These are phyloP conservation scores for Termitomyces sp. DNA, from an alignment of 768 basidiomycete species.

Conservation along the genomic window DNA sequence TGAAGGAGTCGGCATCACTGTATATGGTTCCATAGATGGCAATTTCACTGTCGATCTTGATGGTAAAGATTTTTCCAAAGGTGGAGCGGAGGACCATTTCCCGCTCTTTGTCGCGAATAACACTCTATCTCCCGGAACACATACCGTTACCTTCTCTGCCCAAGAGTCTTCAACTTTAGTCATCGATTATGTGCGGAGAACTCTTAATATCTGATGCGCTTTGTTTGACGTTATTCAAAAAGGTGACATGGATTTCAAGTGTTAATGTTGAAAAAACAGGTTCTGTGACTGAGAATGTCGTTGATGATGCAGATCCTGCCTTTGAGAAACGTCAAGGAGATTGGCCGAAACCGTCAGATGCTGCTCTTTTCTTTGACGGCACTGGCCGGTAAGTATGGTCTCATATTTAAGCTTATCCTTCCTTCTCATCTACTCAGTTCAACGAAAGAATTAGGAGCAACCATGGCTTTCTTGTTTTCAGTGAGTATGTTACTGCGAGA, in stretches of 20 bases:
- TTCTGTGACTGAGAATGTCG: not conserved
- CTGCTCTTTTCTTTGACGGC: not conserved
- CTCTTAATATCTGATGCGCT: not conserved
- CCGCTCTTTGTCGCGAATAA: not conserved
- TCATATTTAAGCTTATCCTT: not conserved
- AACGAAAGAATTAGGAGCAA: not conserved
- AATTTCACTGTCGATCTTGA: constrained; percentile 3
- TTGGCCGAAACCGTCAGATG: not conserved
- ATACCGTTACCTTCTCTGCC: not conserved
- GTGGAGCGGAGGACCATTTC: not conserved
- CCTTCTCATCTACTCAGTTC: not conserved
- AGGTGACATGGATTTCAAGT: constrained; percentile 7
- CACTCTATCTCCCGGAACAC: not conserved
- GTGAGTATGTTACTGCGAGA: not conserved
- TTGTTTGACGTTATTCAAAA: not conserved
- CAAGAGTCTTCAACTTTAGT: not conserved
- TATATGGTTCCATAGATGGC: constrained; percentile 1
- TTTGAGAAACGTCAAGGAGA: not conserved
- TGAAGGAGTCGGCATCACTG: not conserved
- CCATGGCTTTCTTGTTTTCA: not conserved
- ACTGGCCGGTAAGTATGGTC: constrained; percentile 4
- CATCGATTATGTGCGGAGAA: constrained; percentile 2
- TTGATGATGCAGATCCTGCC: constrained; percentile 5
- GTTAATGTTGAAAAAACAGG: not conserved
- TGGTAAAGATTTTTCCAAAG: not conserved